Percentiles rank a stretch among this genome's conserved stretches.
phyloP scores from a whole-genome alignment of 2,329 filamentous ascomycete species.

The Exophiala spinifera region DNA sequence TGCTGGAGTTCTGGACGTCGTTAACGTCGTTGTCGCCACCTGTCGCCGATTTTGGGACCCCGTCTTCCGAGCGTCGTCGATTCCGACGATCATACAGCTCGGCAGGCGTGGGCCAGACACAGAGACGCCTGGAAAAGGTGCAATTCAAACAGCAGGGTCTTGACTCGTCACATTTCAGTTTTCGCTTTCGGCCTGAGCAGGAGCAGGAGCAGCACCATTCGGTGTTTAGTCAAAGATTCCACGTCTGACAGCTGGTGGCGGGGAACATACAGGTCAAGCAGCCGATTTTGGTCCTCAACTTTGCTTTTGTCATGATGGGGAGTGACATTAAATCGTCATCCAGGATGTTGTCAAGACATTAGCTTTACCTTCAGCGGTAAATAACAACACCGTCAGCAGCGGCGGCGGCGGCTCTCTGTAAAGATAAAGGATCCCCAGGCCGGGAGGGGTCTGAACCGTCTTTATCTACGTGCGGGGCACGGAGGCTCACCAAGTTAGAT shows the following conservation, averaged over 20 bases:
- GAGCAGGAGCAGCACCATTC: too few relatives aligned
- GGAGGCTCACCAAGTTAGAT: too few relatives aligned
- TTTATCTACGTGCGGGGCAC: too few relatives aligned
- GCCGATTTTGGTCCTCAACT: slow-evolving; percentile 6
- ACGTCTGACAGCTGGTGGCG: background rate
- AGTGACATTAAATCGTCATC: background rate
- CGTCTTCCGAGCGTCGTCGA: background rate
- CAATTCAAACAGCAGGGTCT: background rate
- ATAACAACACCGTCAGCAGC: too few relatives aligned
- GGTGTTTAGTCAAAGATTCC: background rate
- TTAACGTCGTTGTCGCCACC: too few relatives aligned
- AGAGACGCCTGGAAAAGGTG: background rate
- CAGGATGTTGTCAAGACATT: background rate
- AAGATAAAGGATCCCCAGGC: too few relatives aligned
- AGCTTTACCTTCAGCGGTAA: background rate
- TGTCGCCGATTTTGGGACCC: background rate
- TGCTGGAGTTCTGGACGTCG: background rate
- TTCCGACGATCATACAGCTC: slow-evolving; percentile 5
- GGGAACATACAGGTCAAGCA: slow-evolving; percentile 5
- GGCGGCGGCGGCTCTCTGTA: too few relatives aligned
- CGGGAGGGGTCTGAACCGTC: too few relatives aligned
- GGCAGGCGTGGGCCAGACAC: background rate
- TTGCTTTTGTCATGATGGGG: slow-evolving; percentile 1
- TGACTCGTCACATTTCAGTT: slow-evolving; percentile 3
- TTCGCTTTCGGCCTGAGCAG: background rate